Conservation (phyloP, 2,329 filamentous ascomycete species). For the Exophiala sp. region DNA sequence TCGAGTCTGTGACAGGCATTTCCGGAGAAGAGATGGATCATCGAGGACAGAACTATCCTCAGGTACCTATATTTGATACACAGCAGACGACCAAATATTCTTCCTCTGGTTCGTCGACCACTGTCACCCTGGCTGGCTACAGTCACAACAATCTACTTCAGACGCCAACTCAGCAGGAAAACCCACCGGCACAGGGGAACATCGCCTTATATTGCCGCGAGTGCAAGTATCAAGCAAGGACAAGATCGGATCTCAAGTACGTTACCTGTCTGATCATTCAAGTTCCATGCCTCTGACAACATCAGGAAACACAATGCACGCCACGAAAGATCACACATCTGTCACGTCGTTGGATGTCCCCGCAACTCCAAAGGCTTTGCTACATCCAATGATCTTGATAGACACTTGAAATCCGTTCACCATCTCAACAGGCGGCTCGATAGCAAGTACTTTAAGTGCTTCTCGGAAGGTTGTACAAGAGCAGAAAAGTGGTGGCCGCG, state of each 20-base stretch:
- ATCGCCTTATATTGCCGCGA: slow-evolving; percentile 7
- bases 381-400: slow-evolving; percentile 74
- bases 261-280: slow-evolving; percentile 2
- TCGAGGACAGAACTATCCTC: neutral
- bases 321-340: slow-evolving; percentile 66
- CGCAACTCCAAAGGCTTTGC: slow-evolving; percentile 64
- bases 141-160: neutral
- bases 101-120: slow-evolving; percentile 5
- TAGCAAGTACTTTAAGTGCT: slow-evolving; percentile 59
- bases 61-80: neutral
- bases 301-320: slow-evolving; percentile 70
- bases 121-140: neutral
- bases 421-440: slow-evolving; percentile 36
- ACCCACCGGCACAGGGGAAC: neutral
- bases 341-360: slow-evolving; percentile 55
- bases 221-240: slow-evolving; percentile 30
- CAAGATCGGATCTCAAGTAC: slow-evolving; percentile 41
- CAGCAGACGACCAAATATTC: neutral
- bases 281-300: slow-evolving; percentile 10
- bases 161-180: neutral
- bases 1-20: slow-evolving; percentile 6
- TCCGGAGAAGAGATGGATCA: slow-evolving; percentile 9
- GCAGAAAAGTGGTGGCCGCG: slow-evolving; percentile 73
- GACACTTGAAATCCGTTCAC: slow-evolving; percentile 74
- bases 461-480: slow-evolving; percentile 53